Conservation (phyloP, 345 rosid species). For the sweet orange (Citrus sinensis) region DNA sequence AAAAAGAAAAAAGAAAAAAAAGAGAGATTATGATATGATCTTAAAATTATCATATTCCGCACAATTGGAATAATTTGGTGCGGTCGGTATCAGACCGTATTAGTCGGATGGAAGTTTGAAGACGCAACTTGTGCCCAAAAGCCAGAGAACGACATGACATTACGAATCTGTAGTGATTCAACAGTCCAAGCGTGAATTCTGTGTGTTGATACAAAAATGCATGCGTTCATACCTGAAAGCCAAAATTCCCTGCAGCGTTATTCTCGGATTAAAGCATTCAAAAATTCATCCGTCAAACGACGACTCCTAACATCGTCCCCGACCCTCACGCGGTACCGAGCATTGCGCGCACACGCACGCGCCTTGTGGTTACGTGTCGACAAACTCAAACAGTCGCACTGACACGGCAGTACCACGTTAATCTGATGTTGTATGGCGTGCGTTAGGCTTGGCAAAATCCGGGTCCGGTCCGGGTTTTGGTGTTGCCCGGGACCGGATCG, state of each 20-base stretch:
- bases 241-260: neutral
- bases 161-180: neutral
- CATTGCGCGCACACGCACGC: neutral
- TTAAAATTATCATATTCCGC: too few relatives aligned
- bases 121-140: neutral
- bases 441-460: too few relatives aligned
- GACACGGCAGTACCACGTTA: neutral
- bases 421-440: too few relatives aligned
- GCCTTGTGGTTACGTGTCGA: neutral
- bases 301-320: neutral
- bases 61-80: too few relatives aligned
- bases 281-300: neutral
- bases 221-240: too few relatives aligned
- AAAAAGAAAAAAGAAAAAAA: accelerated
- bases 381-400: neutral
- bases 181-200: neutral
- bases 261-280: neutral
- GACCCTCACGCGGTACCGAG: too few relatives aligned
- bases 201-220: too few relatives aligned
- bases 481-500: too few relatives aligned
- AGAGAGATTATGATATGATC: too few relatives aligned
- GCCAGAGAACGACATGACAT: neutral
- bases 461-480: too few relatives aligned
- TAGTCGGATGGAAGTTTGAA: too few relatives aligned
- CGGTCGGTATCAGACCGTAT: too few relatives aligned